Base-by-base conservation (phyloP, 2,329 filamentous ascomycete genomes). In the Xylaria polymorpha region DNA sequence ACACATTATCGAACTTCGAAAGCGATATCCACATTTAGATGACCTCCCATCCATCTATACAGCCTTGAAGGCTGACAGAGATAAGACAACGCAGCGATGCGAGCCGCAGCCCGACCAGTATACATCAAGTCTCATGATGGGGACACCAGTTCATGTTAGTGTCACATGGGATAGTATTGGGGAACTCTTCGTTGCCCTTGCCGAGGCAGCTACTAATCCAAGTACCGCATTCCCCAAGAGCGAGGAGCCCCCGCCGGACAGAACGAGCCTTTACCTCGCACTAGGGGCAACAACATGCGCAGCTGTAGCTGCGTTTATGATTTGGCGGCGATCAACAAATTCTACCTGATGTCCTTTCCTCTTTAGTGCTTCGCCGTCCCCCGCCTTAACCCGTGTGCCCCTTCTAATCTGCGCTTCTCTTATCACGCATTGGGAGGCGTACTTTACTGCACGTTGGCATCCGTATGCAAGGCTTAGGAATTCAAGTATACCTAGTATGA, bases 21-120 rank as follows among this genome's bases (percentile, higher is more conserved):
- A 88, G 64, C 92, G 91, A 75, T 92, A 95, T 74, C 90, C 94
- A 0, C 91, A 96, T 64, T 87, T 99, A 2, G 92, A 97, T 78
- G 90, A 93, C n/a, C 84, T 99, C 35, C 96, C 96, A 0, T 91
- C 93, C 9, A 91, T 99, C 8, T 99, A 97, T 79, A 93, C 94
- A 1, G 96, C 95, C 0, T 85, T 98, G 68, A 99, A 99, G 81
- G 96, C 96, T 2, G 96, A 99, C 80, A 90, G 92, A 74, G 96
- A 99, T 80, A 97, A 97, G 80, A 97, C 95, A 3, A 98, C 94
- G n/a, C 96, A 99, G 81, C 88, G 96, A 68, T 92, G 92, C 69
- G 94, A 97, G 79, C 83, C 91, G 71, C 95, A 98, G 80, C 96
- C 96, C 1, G 96, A 99, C 78, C 91, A 94, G 72, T 98, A 98